phyloP scores from a whole-genome alignment of 2,329 filamentous ascomycete genomes.

The Fusarium virguliforme region DNA sequence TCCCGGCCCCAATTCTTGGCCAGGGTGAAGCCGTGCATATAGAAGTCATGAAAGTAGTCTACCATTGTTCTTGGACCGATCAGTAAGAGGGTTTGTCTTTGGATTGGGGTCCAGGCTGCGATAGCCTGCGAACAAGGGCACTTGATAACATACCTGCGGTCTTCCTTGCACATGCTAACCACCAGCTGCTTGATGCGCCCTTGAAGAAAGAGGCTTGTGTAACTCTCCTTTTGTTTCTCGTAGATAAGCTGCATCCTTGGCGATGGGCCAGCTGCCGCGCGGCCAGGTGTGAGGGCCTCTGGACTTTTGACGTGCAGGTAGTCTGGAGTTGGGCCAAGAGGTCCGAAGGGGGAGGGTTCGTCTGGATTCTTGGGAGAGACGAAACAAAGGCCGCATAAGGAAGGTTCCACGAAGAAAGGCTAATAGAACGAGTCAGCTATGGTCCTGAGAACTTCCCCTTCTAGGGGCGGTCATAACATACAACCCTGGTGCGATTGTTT shows the following conservation, averaged over 20 bases:
- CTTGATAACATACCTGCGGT: conserved; percentile 20
- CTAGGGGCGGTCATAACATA: background rate
- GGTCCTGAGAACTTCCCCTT: background rate
- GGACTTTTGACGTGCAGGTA: conserved; percentile 31
- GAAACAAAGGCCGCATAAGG: conserved; percentile 33
- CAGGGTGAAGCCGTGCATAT: conserved; percentile 14
- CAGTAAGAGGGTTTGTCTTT: background rate
- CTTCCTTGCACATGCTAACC: conserved; percentile 13
- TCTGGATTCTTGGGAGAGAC: background rate
- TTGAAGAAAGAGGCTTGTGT: conserved; percentile 29
- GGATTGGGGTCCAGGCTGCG: background rate
- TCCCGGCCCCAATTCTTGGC: conserved; percentile 17
- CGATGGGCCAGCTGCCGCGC: conserved; percentile 5
- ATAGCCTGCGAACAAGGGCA: no score
- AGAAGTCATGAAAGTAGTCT: conserved; percentile 41
- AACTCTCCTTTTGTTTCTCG: conserved; percentile 7
- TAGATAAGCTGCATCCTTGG: conserved; percentile 31
- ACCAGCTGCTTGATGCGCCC: conserved; percentile 21
- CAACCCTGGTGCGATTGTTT: background rate
- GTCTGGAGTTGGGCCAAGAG: conserved; percentile 10
- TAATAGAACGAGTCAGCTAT: background rate
- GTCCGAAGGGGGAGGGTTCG: conserved; percentile 22
- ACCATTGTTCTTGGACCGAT: background rate
- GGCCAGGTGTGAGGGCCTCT: background rate
- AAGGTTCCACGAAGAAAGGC: conserved; percentile 25